phyloP scores from a whole-genome alignment of 148 eudicot species.

The Rhododendron kiyosumense region DNA sequence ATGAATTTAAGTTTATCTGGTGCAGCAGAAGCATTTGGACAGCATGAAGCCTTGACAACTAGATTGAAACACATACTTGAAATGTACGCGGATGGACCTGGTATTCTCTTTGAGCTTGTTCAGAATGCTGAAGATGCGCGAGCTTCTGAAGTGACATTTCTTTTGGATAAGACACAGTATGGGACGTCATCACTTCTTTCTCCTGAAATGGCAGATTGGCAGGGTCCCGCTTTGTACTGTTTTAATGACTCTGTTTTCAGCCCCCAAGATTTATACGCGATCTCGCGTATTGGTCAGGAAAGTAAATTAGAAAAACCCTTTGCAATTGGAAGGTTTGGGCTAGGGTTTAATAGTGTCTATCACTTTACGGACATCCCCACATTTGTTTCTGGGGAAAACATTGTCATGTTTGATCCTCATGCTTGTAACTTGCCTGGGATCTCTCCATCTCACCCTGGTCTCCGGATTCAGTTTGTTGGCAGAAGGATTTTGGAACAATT shows the following conservation, averaged over 20 bases:
- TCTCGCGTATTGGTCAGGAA: slow-evolving; percentile 99
- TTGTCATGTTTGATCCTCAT: slow-evolving; percentile 99
- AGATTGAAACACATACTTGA: slow-evolving; percentile 96
- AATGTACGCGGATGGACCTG: slow-evolving; percentile 99
- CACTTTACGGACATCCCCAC: slow-evolving; percentile 94
- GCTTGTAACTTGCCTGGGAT: slow-evolving; percentile 95
- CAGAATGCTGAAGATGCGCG: slow-evolving; percentile 99
- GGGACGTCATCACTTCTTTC: slow-evolving; percentile 96
- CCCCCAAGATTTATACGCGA: slow-evolving; percentile 88
- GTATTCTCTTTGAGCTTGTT: slow-evolving; percentile 88
- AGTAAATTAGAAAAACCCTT: slow-evolving; percentile 96
- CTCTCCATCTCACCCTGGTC: slow-evolving; percentile 97
- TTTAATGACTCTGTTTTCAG: slow-evolving; percentile 91
- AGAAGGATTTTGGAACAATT: slow-evolving; percentile 86
- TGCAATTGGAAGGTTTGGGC: slow-evolving; percentile 98
- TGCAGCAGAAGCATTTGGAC: slow-evolving; percentile 99
- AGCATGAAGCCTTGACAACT: slow-evolving; percentile 98
- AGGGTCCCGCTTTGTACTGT: slow-evolving; percentile 96
- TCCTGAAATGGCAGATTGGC: slow-evolving; percentile 99
- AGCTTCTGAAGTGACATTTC: slow-evolving; percentile 80
- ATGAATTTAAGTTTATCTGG: slow-evolving; percentile 94
- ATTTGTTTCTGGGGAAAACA: slow-evolving; percentile 95
- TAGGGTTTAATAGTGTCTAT: slow-evolving; percentile 95
- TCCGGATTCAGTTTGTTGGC: slow-evolving; percentile 87
- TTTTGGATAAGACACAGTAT: slow-evolving; percentile 89